Conservation (phyloP, 2,329 filamentous ascomycete species). For the Colletotrichum coccodes region DNA sequence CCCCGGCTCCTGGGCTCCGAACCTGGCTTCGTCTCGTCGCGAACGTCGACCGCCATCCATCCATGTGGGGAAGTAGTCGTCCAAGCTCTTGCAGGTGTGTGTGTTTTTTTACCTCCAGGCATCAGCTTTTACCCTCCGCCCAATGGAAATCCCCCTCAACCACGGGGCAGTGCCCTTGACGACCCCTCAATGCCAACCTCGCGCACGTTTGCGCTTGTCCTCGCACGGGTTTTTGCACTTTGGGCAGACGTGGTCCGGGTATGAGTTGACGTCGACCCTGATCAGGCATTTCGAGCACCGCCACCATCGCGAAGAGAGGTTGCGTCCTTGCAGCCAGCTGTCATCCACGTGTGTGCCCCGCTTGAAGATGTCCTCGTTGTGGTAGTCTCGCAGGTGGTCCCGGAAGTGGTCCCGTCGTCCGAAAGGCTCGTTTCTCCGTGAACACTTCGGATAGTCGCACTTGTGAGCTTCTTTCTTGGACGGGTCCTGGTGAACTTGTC, state of each 20-base stretch:
- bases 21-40: conserved; percentile 15
- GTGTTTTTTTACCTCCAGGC: not conserved
- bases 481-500: conserved; percentile 56
- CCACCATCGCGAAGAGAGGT: conserved; percentile 58
- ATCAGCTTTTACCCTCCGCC: conserved; percentile 1
- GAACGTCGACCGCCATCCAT: not conserved
- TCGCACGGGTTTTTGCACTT: conserved; percentile 59
- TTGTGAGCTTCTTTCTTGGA: conserved; percentile 53
- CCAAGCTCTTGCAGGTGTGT: conserved; percentile 5
- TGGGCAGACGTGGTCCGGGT: conserved; percentile 50
- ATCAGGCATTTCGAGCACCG: conserved; percentile 63
- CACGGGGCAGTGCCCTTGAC: conserved; percentile 5
- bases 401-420: conserved; percentile 66
- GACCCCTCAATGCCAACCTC: conserved; percentile 29
- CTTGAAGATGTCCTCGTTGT: conserved; percentile 64
- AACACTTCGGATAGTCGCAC: conserved; percentile 64
- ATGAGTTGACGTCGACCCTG: conserved; percentile 55
- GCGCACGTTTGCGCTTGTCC: conserved; percentile 46
- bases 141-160: conserved; percentile 5
- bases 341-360: conserved; percentile 48
- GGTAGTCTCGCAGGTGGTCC: conserved; percentile 65
- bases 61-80: conserved; percentile 17
- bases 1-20: conserved; percentile 9
- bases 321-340: conserved; percentile 52
- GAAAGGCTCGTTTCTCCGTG: conserved; percentile 57